Evolutionary conservation across 106 monocot species (phyloP), one percentile per base, ranked within the genome.

Genomic region (Narthecium ossifragum): DNA sequence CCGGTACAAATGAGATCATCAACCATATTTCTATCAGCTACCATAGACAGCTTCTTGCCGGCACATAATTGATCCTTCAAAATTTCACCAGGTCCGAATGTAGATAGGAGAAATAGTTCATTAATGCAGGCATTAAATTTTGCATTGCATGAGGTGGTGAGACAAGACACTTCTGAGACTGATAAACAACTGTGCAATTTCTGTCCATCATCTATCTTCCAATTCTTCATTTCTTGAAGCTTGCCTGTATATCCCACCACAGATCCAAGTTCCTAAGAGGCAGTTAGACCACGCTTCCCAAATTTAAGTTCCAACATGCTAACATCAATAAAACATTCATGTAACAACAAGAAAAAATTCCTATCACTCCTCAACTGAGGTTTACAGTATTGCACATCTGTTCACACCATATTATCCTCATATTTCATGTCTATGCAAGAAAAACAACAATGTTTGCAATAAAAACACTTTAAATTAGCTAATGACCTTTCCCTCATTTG

Each of bases 1-100:
- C 82, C 82, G 34, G 51, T 45, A 49, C 47, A 61, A 27, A 83
- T 64, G 25, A 83, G 32, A 52, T 77, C 62, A 61, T 73, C 70
- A 2, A 43, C 36, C 37, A 77, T 69, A 15, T 58, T 65, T 32
- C 32, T 46, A 21, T 70, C 38, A 34, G 45, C 62, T 11, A 36
- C 62, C 40, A 46, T 28, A 31, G 32, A 28, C 12, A 73, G 26
- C 57, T 38, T 66, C 37, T 70, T 70, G 34, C 69, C 65, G 38
- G 60, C 31, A 57, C 36, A 60, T 7, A 69, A 30, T 1, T 61
- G 37, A n/a, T 60, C 64, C 15, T 69, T 43, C 1, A 9, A 36
- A 62, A 52, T 39, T 32, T 66, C 66, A 61, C 46, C 45, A 41
- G 55, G 15, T 41, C 28, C 58, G 11, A 6, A 50, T 18, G 49